Conservation (phyloP, 495 filamentous ascomycete species). For the Neohortaea acidophila region DNA sequence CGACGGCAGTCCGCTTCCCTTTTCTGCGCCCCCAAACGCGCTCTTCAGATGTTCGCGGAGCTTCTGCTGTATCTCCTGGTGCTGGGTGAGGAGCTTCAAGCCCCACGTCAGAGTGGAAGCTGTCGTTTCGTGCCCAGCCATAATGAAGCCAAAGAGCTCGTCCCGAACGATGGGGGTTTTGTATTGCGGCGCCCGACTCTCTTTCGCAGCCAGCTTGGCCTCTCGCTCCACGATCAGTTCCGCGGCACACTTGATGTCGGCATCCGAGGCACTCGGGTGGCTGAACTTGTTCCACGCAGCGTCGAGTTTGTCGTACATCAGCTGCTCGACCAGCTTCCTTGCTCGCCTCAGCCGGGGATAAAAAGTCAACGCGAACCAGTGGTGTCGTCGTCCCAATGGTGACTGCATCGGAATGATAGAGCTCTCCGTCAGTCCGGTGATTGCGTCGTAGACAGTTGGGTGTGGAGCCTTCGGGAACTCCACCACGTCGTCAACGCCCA, state of each 20-base stretch:
- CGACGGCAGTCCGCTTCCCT: too few relatives aligned
- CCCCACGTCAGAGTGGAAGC: too few relatives aligned
- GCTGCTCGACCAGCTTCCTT: background rate
- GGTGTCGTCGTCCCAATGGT: background rate
- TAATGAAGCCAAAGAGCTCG: conserved; percentile 7
- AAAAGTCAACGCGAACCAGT: background rate
- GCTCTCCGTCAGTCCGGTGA: too few relatives aligned
- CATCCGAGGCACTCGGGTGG: background rate
- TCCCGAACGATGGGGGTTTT: background rate
- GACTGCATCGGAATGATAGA: conserved; percentile 5
- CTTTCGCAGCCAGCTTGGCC: conserved; percentile 2
- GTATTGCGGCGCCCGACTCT: background rate
- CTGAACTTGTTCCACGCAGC: conserved; percentile 1
- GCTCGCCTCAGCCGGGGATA: background rate
- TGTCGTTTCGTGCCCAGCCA: too few relatives aligned
- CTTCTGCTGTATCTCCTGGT: too few relatives aligned
- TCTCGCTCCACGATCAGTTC: conserved; percentile 4
- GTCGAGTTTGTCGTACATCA: conserved; percentile 1
- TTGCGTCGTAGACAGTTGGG: too few relatives aligned
- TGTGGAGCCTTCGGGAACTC: too few relatives aligned
- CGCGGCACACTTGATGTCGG: background rate
- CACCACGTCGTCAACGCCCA: too few relatives aligned
- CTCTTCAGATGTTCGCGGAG: too few relatives aligned
- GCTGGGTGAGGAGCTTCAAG: too few relatives aligned
- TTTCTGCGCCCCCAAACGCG: too few relatives aligned